Percentiles rank a stretch among this genome's conserved stretches.
Evolutionary conservation across 2,329 filamentous ascomycete genomes (phyloP).

Genomic region (Arthrobotrys iridis): DNA sequence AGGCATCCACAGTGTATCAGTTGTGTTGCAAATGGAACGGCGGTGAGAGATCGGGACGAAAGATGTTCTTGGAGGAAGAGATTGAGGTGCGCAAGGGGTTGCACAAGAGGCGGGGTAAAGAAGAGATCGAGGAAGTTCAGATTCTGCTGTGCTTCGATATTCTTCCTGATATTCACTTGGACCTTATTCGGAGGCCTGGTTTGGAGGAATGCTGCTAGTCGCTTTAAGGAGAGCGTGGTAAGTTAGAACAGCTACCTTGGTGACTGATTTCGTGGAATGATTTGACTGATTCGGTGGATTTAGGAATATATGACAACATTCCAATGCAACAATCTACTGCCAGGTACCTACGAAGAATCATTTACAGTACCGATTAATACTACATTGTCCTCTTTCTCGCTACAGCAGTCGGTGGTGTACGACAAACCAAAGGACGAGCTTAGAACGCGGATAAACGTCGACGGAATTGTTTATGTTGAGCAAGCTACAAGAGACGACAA

Average conservation of each 20-base stretch:
- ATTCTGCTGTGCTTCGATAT: constrained; percentile 39
- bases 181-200: constrained; percentile 44
- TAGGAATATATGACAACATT: constrained; percentile 25
- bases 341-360: constrained; percentile 39
- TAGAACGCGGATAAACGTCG: constrained; percentile 27
- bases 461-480: constrained; percentile 36
- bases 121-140: constrained; percentile 45
- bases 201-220: constrained; percentile 19
- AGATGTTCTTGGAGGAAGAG: constrained; percentile 20
- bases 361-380: constrained; percentile 36
- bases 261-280: not conserved
- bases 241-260: not conserved
- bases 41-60: constrained; percentile 10
- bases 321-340: constrained; percentile 18
- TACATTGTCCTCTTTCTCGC: constrained; percentile 36
- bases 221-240: constrained; percentile 39
- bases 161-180: constrained; percentile 45
- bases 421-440: constrained; percentile 3
- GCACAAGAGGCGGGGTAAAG: constrained; percentile 26
- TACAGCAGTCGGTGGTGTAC: constrained; percentile 28
- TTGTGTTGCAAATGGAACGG: constrained; percentile 42
- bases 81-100: constrained; percentile 42
- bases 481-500: constrained; percentile 28
- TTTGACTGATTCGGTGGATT: not conserved
- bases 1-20: constrained; percentile 47